phyloP scores from a whole-genome alignment of 2,329 filamentous ascomycete genomes.

The Clonostachys solani region DNA sequence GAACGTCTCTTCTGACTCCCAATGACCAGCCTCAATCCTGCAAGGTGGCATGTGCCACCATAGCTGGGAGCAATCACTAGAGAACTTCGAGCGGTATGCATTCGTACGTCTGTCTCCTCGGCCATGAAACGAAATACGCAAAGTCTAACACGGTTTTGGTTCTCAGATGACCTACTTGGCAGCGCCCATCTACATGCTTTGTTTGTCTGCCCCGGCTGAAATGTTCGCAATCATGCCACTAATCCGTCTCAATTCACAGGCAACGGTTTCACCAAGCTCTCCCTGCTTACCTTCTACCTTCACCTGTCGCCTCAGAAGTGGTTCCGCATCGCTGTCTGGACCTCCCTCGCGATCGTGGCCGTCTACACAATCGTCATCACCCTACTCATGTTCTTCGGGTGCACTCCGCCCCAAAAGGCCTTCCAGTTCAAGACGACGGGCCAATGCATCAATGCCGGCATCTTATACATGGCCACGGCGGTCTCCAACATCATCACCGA shows the following conservation, averaged over 20 bases:
- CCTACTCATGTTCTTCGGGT: constrained; percentile 13
- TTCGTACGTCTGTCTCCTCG: constrained; percentile 7
- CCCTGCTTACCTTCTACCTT: constrained; percentile 28
- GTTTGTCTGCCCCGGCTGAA: constrained; percentile 1
- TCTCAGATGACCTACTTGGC: constrained; percentile 12
- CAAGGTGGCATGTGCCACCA: constrained; percentile 11
- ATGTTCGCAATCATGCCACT: no score
- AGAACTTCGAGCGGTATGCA: constrained; percentile 8
- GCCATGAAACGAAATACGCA: neutral
- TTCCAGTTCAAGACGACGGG: constrained; percentile 12
- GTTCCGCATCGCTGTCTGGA: constrained; percentile 21
- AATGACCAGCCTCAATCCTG: constrained; percentile 6
- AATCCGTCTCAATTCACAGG: no score
- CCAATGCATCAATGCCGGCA: constrained; percentile 34
- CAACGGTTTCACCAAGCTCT: constrained; percentile 27
- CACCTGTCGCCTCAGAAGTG: constrained; percentile 24
- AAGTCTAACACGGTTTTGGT: neutral
- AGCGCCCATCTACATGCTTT: constrained; percentile 22
- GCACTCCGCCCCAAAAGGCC: constrained; percentile 12
- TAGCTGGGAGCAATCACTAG: constrained; percentile 14
- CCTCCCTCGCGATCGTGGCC: constrained; percentile 18
- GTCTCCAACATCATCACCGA: constrained; percentile 41
- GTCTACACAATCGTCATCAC: constrained; percentile 19
- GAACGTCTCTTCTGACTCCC: no score
- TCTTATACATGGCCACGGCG: constrained; percentile 43